A percentile compares a stretch with the other conserved stretches of the same genome.
Evolutionary conservation across 2,329 filamentous ascomycete genomes (phyloP).

Genomic region (Colletotrichum lentis): DNA sequence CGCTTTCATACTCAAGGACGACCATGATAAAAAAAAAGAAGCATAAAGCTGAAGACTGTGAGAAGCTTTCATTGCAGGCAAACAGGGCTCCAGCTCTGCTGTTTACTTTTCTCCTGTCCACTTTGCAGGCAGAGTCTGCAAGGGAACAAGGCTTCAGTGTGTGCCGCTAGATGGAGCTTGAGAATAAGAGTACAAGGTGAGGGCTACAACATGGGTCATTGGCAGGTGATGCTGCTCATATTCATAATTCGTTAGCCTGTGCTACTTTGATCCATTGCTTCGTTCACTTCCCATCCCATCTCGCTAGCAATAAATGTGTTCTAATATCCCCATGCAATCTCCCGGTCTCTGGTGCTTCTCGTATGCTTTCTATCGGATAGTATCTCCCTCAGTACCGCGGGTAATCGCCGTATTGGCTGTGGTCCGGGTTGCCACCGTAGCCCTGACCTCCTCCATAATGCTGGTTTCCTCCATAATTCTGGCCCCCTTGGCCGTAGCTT

Average conservation of each 20-base stretch:
- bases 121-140: too few relatives aligned
- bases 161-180: too few relatives aligned
- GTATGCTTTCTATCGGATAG: background rate
- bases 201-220: background rate
- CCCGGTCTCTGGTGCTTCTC: background rate
- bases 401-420: conserved; percentile 40
- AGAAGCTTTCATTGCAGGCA: too few relatives aligned
- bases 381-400: conserved; percentile 39
- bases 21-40: too few relatives aligned
- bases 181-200: background rate
- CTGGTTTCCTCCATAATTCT: conserved; percentile 34
- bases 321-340: background rate
- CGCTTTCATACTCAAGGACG: too few relatives aligned
- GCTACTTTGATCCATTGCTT: background rate
- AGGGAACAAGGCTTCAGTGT: too few relatives aligned
- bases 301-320: background rate
- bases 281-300: background rate
- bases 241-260: conserved; percentile 26
- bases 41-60: too few relatives aligned
- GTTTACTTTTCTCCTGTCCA: too few relatives aligned
- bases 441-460: conserved; percentile 31
- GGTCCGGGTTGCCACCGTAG: conserved; percentile 39
- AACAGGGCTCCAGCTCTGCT: rapidly evolving
- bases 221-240: background rate
- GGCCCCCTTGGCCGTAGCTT: conserved; percentile 25